Conservation (phyloP, 2,329 filamentous ascomycete species). For the Epichloe sibirici region DNA sequence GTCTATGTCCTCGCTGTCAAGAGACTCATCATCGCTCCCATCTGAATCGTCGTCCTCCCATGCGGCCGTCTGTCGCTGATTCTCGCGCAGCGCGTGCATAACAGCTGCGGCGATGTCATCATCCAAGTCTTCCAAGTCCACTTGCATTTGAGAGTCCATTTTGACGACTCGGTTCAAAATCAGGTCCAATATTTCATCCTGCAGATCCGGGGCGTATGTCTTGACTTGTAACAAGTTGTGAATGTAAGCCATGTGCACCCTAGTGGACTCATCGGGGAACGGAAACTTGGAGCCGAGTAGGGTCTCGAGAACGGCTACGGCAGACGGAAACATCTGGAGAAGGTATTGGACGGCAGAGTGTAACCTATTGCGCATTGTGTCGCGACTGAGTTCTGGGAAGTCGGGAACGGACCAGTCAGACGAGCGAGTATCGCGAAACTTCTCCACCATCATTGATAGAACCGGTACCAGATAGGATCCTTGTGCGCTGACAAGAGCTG, state of each 20-base stretch:
- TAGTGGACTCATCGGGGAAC: slow-evolving; percentile 61
- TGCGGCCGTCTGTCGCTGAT: slow-evolving; percentile 11
- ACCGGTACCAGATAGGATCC: slow-evolving; percentile 64
- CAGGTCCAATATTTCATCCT: slow-evolving; percentile 67
- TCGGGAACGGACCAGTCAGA: slow-evolving; percentile 36
- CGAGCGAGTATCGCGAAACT: slow-evolving; percentile 48
- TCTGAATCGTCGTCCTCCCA: slow-evolving; percentile 43
- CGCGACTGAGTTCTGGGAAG: slow-evolving; percentile 47
- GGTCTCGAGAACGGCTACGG: slow-evolving; percentile 55
- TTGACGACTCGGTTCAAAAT: slow-evolving; percentile 82
- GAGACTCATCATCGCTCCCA: slow-evolving; percentile 57
- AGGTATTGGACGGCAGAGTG: slow-evolving; percentile 68
- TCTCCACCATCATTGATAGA: slow-evolving; percentile 67
- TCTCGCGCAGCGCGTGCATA: slow-evolving; percentile 35
- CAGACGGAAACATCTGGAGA: slow-evolving; percentile 69
- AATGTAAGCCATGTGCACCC: slow-evolving; percentile 77
- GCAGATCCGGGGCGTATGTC: slow-evolving; percentile 65
- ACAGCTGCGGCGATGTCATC: slow-evolving; percentile 73
- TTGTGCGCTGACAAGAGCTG: slow-evolving; percentile 69
- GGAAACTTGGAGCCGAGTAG: slow-evolving; percentile 61
- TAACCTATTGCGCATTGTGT: slow-evolving; percentile 57
- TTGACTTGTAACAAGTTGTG: slow-evolving; percentile 70
- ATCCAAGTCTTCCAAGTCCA: slow-evolving; percentile 84
- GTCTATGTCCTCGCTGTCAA: slow-evolving; percentile 56
- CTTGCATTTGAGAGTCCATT: slow-evolving; percentile 89